These are phyloP conservation scores for Schizothecium vesticola DNA, from an alignment of 495 filamentous ascomycete species.

Conservation along the genomic window DNA sequence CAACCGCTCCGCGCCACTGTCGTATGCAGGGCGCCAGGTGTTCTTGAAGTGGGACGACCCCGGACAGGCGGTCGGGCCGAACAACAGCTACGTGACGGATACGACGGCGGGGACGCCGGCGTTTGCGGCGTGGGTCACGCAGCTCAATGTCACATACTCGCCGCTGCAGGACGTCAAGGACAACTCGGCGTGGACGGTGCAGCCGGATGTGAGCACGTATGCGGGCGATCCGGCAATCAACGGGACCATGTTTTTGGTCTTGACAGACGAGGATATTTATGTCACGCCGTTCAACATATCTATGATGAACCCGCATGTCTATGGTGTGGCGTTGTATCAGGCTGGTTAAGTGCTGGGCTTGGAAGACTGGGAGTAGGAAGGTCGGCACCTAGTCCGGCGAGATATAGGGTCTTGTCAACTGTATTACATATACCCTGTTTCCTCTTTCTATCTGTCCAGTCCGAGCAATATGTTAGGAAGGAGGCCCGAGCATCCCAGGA, in stretches of 20 bases:
- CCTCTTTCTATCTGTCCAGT: neutral
- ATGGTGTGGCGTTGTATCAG: conserved; percentile 50
- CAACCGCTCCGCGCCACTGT: conserved; percentile 62
- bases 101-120: conserved; percentile 50
- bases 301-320: conserved; percentile 70
- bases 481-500: neutral
- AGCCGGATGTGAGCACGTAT: conserved; percentile 60
- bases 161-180: conserved; percentile 50
- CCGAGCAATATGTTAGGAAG: neutral
- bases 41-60: conserved; percentile 68
- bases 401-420: too few relatives aligned
- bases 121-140: conserved; percentile 74
- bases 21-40: conserved; percentile 69
- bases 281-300: conserved; percentile 74
- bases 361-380: neutral
- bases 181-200: conserved; percentile 59
- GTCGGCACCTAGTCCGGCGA: too few relatives aligned
- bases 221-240: conserved; percentile 66
- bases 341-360: neutral
- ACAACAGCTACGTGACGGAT: conserved; percentile 72
- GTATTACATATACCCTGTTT: too few relatives aligned
- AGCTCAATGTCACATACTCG: conserved; percentile 82
- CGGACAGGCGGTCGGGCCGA: conserved; percentile 67
- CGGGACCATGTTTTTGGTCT: conserved; percentile 70
- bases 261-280: conserved; percentile 64